These are phyloP conservation scores for Trichoderma atrobrunneum DNA, from an alignment of 2,329 filamentous ascomycete species.

Conservation along the genomic window DNA sequence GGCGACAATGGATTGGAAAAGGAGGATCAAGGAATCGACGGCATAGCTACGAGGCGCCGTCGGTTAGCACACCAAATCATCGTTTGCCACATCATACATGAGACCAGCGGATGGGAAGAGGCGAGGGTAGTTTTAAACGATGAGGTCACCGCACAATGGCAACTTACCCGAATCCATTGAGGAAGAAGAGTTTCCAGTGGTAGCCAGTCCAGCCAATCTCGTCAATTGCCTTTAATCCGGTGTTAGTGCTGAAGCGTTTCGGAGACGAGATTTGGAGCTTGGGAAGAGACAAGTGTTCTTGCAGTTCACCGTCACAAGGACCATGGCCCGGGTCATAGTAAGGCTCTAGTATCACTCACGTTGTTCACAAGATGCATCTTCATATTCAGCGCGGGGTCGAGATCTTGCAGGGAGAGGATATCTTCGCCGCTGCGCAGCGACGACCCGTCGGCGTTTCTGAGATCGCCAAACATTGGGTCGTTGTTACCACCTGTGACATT, in stretches of 20 bases:
- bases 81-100: not conserved
- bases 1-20: constrained; percentile 63
- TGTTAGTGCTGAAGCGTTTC: not conserved
- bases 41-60: constrained; percentile 36
- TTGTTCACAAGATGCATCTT: constrained; percentile 71
- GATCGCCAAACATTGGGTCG: constrained; percentile 3
- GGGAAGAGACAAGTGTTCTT: not conserved
- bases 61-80: not conserved
- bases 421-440: constrained; percentile 40
- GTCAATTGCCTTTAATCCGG: constrained; percentile 44
- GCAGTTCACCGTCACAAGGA: constrained; percentile 5
- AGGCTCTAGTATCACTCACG: constrained; percentile 38
- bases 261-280: not conserved
- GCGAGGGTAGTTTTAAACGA: not conserved
- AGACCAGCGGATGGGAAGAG: not conserved
- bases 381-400: constrained; percentile 59
- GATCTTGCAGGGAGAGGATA: constrained; percentile 54
- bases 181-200: constrained; percentile 58
- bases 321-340: not conserved
- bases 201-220: constrained; percentile 60
- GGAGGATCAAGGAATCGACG: constrained; percentile 46
- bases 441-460: constrained; percentile 22
- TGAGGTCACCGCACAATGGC: not conserved
- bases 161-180: constrained; percentile 57
- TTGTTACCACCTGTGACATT: constrained; percentile 5